Evolutionary conservation across 352 stramenopile species (phyloP).

Genomic region (Globisporangium viniferum): DNA sequence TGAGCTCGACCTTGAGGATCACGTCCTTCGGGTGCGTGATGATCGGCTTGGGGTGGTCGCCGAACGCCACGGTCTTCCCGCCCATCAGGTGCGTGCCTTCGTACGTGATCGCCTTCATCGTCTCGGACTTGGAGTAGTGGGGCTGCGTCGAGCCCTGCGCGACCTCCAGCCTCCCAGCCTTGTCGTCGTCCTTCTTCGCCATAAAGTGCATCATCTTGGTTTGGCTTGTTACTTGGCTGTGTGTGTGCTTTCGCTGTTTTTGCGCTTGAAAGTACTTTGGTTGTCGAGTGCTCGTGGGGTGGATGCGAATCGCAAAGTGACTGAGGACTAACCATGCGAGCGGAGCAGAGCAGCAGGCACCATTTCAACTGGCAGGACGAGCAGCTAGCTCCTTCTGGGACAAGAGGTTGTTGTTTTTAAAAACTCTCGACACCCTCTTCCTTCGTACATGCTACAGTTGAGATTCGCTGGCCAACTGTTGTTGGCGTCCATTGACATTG

Average conservation of each 20-base stretch:
- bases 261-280: not conserved
- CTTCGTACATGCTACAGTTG: too few relatives aligned
- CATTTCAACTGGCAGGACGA: not conserved
- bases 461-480: too few relatives aligned
- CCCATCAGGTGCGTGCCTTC: constrained; percentile 18
- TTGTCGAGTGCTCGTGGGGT: not conserved
- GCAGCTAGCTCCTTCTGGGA: not conserved
- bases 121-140: constrained; percentile 21
- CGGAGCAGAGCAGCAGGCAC: not conserved
- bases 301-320: not conserved
- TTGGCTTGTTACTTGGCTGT: not conserved
- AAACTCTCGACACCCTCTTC: too few relatives aligned
- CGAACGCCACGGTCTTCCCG: constrained; percentile 25
- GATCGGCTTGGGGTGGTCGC: constrained; percentile 24
- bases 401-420: not conserved
- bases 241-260: not conserved
- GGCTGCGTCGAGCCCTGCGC: constrained; percentile 23
- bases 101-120: constrained; percentile 39
- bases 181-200: constrained; percentile 30
- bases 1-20: constrained; percentile 28
- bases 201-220: constrained; percentile 24
- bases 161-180: constrained; percentile 29
- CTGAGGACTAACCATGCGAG: not conserved
- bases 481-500: too few relatives aligned
- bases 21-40: constrained; percentile 33